A percentile compares a stretch with the other conserved stretches of the same genome.
phyloP scores from a whole-genome alignment of 768 basidiomycete species.

The Auriscalpium microsporum region DNA sequence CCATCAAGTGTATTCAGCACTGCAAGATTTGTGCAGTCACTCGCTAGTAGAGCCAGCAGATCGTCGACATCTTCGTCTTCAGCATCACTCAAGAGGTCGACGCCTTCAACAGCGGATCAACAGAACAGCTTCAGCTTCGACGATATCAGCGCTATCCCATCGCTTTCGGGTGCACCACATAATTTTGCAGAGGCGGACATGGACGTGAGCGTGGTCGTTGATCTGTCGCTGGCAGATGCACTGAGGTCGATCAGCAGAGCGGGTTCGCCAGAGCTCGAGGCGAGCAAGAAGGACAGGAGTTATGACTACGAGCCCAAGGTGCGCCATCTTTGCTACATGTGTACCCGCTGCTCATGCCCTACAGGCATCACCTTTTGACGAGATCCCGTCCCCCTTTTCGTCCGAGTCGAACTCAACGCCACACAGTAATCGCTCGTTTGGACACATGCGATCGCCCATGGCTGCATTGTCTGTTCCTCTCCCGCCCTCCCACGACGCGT shows the following conservation, averaged over 20 bases:
- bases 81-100: slow-evolving; percentile 4
- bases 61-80: slow-evolving; percentile 24
- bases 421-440: slow-evolving; percentile 6
- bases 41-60: slow-evolving; percentile 36
- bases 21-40: slow-evolving; percentile 43
- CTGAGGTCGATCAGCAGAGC: slow-evolving; percentile 46
- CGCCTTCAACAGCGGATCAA: not conserved
- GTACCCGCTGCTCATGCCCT: not conserved
- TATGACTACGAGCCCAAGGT: slow-evolving; percentile 59
- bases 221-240: slow-evolving; percentile 47
- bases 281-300: slow-evolving; percentile 39
- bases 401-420: slow-evolving; percentile 62
- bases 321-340: not conserved
- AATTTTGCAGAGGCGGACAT: slow-evolving; percentile 1
- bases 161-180: slow-evolving; percentile 37
- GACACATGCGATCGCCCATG: slow-evolving; percentile 5
- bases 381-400: slow-evolving; percentile 48
- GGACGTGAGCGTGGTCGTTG: slow-evolving; percentile 24
- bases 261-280: slow-evolving; percentile 38
- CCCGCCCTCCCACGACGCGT: slow-evolving; percentile 9
- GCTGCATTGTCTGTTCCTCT: slow-evolving; percentile 10
- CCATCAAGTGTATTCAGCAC: slow-evolving; percentile 44
- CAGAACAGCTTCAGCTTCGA: slow-evolving; percentile 34
- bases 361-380: slow-evolving; percentile 54
- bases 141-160: slow-evolving; percentile 50